These are phyloP conservation scores for Fusarium nisikadoi DNA, from an alignment of 2,329 filamentous ascomycete species.

Conservation along the genomic window DNA sequence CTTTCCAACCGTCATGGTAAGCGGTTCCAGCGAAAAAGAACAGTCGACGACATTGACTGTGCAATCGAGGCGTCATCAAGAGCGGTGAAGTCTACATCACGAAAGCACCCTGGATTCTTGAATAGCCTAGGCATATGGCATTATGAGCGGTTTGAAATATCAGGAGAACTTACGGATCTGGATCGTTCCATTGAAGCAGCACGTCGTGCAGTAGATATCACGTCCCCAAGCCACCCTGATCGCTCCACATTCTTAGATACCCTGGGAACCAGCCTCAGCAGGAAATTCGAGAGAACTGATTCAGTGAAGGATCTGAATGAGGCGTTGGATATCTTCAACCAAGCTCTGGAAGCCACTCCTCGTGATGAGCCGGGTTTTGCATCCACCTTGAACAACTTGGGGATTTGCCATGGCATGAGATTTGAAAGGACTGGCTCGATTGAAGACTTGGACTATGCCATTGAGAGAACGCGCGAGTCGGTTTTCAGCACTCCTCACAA, in stretches of 20 bases:
- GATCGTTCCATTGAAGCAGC: not conserved
- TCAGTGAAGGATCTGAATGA: not conserved
- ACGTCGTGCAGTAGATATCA: not conserved
- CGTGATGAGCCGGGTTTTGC: rapidly evolving
- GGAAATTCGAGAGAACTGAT: not conserved
- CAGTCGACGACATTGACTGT: not conserved
- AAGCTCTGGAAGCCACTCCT: not conserved
- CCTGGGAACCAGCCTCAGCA: not conserved
- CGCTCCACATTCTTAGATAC: not conserved
- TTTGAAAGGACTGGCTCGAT: not conserved
- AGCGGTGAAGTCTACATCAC: not conserved
- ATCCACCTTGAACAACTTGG: not conserved
- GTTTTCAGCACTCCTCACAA: not conserved
- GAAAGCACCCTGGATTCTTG: not conserved
- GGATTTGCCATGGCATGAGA: not conserved
- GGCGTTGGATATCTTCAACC: not conserved
- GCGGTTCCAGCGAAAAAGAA: not conserved
- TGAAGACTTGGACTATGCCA: not conserved
- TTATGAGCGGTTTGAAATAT: no score
- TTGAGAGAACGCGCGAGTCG: not conserved
- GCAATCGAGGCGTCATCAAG: not conserved
- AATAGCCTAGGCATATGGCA: not conserved
- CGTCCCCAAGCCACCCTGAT: not conserved
- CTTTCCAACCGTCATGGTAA: not conserved
- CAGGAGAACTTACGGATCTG: not conserved